Conservation (phyloP, 345 rosid species). For the Litchi chinensis region DNA sequence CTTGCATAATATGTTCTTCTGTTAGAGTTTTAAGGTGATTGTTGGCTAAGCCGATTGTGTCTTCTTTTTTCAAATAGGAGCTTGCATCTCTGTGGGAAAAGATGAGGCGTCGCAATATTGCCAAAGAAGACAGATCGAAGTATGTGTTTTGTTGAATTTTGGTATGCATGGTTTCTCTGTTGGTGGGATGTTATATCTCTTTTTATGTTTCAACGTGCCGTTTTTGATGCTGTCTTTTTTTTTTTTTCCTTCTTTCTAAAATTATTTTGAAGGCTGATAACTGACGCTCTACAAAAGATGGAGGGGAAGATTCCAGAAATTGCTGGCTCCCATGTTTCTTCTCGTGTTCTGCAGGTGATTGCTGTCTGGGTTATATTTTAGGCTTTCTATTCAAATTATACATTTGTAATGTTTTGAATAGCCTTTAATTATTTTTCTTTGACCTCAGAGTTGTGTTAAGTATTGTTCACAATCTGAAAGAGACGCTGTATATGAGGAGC, state of each 20-base stretch:
- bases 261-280: conserved; percentile 50
- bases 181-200: not conserved
- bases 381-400: not conserved
- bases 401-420: not conserved
- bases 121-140: conserved; percentile 84
- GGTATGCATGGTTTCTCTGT: not conserved
- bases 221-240: not conserved
- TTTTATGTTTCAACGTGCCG: not conserved
- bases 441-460: conserved; percentile 72
- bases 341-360: conserved; percentile 91
- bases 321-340: conserved; percentile 81
- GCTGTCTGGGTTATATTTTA: conserved; percentile 9
- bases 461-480: conserved; percentile 75
- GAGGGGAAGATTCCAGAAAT: conserved; percentile 91
- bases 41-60: not conserved
- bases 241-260: conserved; percentile 1
- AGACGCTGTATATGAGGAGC: conserved; percentile 70
- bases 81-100: conserved; percentile 89
- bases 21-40: not conserved
- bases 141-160: conserved; percentile 32
- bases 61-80: conserved; percentile 51
- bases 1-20: not conserved
- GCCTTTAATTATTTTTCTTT: conserved; percentile 18
- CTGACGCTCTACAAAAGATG: conserved; percentile 80
- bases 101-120: conserved; percentile 87